Evolutionary conservation across 140 eudicot genomes (phyloP).

Genomic region (Bidens hawaiensis): DNA sequence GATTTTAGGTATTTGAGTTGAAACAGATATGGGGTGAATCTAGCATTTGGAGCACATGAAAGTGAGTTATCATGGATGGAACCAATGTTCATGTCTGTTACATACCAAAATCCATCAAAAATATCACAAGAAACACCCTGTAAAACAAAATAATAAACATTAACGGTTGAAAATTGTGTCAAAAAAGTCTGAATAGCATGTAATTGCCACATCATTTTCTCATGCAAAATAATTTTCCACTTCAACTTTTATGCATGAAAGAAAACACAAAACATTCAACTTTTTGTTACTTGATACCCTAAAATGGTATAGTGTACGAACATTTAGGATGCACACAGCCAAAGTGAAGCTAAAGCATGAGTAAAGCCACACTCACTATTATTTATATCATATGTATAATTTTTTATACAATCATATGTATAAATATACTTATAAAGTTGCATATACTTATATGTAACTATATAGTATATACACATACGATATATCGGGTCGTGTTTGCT

Average conservation of each 20-base stretch:
- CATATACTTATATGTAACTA: too few relatives aligned
- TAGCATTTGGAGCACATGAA: conserved; percentile 51
- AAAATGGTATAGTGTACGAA: too few relatives aligned
- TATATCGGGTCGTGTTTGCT: too few relatives aligned
- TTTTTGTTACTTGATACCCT: background rate
- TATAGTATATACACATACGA: too few relatives aligned
- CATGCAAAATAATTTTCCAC: background rate
- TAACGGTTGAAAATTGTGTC: background rate
- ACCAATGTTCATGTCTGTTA: conserved; percentile 67
- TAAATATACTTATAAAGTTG: too few relatives aligned
- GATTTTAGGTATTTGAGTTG: conserved; percentile 62
- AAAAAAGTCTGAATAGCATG: conserved; percentile 9
- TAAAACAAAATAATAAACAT: conserved; percentile 5
- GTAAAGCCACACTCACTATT: too few relatives aligned
- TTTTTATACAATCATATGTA: too few relatives aligned
- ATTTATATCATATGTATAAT: background rate
- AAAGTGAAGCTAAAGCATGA: too few relatives aligned
- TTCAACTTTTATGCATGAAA: conserved; percentile 10
- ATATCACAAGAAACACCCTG: conserved; percentile 97
- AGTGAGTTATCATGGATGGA: conserved; percentile 86
- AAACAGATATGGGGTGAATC: conserved; percentile 58
- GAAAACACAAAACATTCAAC: background rate
- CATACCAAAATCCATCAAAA: conserved; percentile 85
- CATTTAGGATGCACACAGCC: too few relatives aligned
- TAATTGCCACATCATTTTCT: background rate